Evolutionary conservation across 2,329 filamentous ascomycete species (phyloP).

Genomic region (Phaeosphaeriaceae sp.): DNA sequence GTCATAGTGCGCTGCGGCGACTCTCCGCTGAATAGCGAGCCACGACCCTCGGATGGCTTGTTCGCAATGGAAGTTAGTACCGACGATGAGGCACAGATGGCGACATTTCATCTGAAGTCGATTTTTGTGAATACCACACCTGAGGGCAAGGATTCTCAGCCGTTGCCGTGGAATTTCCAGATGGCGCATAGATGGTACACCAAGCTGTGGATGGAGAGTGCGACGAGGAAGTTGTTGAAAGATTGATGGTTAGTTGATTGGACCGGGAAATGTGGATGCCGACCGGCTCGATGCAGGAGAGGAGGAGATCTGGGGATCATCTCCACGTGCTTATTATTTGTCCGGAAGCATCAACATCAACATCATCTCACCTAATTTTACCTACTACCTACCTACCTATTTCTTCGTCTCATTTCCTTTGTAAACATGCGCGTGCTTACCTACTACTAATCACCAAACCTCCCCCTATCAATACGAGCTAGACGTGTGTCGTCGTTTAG

Average conservation of each 20-base stretch:
- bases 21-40: conserved; percentile 38
- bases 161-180: conserved; percentile 40
- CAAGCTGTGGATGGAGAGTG: conserved; percentile 52
- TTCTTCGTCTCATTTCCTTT: background rate
- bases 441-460: background rate
- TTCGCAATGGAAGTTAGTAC: conserved; percentile 50
- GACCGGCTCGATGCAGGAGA: background rate
- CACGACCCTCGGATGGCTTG: conserved; percentile 43
- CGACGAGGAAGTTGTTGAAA: conserved; percentile 45
- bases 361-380: background rate
- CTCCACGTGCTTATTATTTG: background rate
- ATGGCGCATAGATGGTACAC: conserved; percentile 45
- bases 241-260: too few relatives aligned
- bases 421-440: background rate
- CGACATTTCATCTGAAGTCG: conserved; percentile 50
- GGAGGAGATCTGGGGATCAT: background rate
- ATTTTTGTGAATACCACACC: conserved; percentile 48
- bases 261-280: too few relatives aligned
- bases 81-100: conserved; percentile 43
- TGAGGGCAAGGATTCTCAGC: conserved; percentile 36
- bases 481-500: conserved; percentile 9
- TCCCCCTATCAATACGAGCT: background rate
- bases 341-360: too few relatives aligned
- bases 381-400: background rate
- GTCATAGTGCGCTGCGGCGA: conserved; percentile 49